A percentile compares a stretch with the other conserved stretches of the same genome.
Conservation (phyloP, 371 early-diverging fungal species). For the Scutellospora calospora region DNA sequence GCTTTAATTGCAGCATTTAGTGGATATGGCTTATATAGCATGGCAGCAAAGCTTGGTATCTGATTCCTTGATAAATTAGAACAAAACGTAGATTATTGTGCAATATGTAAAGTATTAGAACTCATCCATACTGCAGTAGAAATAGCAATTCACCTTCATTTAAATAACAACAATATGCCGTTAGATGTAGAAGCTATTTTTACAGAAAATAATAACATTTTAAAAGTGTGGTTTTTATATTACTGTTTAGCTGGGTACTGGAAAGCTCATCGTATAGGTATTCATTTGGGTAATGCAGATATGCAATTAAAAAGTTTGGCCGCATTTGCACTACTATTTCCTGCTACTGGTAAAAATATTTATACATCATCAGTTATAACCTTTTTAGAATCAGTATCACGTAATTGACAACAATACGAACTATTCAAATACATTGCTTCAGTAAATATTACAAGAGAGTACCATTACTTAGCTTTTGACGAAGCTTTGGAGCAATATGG, state of each 20-base stretch:
- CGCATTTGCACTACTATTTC: conserved; percentile 2
- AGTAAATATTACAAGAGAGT: conserved; percentile 8
- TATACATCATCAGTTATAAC: not conserved
- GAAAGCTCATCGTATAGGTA: conserved; percentile 13
- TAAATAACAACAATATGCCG: too few species aligned
- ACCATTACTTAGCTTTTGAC: conserved; percentile 22
- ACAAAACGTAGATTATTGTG: not conserved
- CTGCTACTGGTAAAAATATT: not conserved
- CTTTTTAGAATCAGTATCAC: too few species aligned
- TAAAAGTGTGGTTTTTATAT: too few species aligned
- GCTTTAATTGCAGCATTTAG: too few species aligned
- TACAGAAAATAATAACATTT: not conserved
- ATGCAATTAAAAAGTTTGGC: not conserved
- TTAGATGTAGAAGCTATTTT: not conserved
- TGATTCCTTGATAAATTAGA: too few species aligned
- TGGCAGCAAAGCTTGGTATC: not conserved
- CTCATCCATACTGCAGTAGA: not conserved
- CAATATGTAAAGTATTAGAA: not conserved
- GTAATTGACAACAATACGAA: not conserved
- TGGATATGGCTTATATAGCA: not conserved
- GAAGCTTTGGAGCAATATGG: too few species aligned
- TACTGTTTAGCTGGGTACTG: too few species aligned
- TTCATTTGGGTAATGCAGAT: not conserved
- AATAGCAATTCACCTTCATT: too few species aligned
- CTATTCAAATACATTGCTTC: not conserved